Base-by-base conservation (phyloP, 192 early-diverging fungal genomes). In the Helicostylum pulchrum region DNA sequence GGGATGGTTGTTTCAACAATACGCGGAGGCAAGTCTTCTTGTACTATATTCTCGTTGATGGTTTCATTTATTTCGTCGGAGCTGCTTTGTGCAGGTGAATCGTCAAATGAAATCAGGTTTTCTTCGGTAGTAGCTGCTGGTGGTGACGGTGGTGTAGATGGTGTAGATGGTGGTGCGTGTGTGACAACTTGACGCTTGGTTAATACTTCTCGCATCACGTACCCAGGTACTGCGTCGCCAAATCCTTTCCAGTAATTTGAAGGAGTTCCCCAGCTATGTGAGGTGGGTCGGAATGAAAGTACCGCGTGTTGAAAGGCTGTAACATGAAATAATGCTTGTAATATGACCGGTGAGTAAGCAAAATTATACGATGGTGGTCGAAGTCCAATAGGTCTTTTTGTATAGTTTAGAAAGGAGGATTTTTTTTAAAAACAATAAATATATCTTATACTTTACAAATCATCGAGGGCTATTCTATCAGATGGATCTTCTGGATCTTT, bases 301-400 rank as follows among this genome's bases (percentile, higher is more conserved):
- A 80, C 43, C 2, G 67, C 61, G 10, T 58, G 19, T 54, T 66
- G 61, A 39, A 80, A 72, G 9, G 71, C n/a, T 10, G 72, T 57
- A 11, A 80, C 44, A 42, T 80, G 75, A 56, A 68, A 80, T 47
- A 80, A 61, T 2, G 76, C 66, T 67, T 75, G 78, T 21, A 80
- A 34, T 21, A 80, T 11, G 3, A 65, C 43, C 32, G 72, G 65
- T 7, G 67, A 39, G 51, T 49, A 79, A 36, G 65, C 23, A 15
- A 69, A 65, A 31, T 73, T 43, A 23, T 69, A 49, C 0, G 42
- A 34, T 8, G 61, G 59, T 19, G 77, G 70, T 14, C 64, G 63
- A 30, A 78, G 47, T 10, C 68, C 77, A 31, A 75, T 44, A 19
- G 77, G 77, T 20, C 77, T 78, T 39, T 39, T n/a, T n/a, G n/a